phyloP scores from a whole-genome alignment of 1,139 yeast species.

The Geotrichum europaeum region DNA sequence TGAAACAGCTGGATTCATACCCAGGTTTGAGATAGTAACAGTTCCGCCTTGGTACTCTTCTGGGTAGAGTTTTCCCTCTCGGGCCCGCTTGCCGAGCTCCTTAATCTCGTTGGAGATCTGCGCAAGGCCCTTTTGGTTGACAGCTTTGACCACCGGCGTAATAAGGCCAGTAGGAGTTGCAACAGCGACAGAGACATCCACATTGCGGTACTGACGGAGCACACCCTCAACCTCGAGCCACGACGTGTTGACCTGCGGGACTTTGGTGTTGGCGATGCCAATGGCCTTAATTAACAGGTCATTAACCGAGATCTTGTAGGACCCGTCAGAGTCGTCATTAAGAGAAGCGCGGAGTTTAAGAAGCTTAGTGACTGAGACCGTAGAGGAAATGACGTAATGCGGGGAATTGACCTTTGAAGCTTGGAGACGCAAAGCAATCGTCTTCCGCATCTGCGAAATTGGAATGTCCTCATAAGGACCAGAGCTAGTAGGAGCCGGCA shows the following conservation, averaged over 20 bases:
- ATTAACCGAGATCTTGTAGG: conserved; percentile 87
- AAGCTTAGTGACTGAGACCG: conserved; percentile 79
- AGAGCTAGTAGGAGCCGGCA: conserved; percentile 43
- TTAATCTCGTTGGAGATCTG: conserved; percentile 77
- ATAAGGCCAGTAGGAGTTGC: conserved; percentile 96
- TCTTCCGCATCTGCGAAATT: conserved; percentile 85
- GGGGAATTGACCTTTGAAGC: conserved; percentile 85
- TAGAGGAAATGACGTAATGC: conserved; percentile 84
- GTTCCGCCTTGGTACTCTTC: conserved; percentile 99
- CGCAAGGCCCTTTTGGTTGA: conserved; percentile 79
- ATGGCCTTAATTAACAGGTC: conserved; percentile 92
- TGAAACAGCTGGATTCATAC: conserved; percentile 93
- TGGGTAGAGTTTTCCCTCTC: conserved; percentile 84
- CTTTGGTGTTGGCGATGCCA: conserved; percentile 81
- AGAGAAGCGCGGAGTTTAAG: conserved; percentile 88
- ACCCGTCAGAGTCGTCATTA: conserved; percentile 78
- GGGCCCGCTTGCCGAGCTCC: conserved; percentile 94
- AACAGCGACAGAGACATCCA: conserved; percentile 96
- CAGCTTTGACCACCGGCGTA: conserved; percentile 89
- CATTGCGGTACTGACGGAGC: conserved; percentile 84
- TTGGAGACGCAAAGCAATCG: conserved; percentile 82
- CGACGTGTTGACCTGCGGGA: conserved; percentile 89
- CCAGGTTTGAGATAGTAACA: conserved; percentile 94
- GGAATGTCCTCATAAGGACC: conserved; percentile 76
- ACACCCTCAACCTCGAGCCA: conserved; percentile 88